Percentiles rank a stretch among this genome's conserved stretches.
phyloP scores from a whole-genome alignment of 169 alveolate species.

The Amoebophrya sp. region DNA sequence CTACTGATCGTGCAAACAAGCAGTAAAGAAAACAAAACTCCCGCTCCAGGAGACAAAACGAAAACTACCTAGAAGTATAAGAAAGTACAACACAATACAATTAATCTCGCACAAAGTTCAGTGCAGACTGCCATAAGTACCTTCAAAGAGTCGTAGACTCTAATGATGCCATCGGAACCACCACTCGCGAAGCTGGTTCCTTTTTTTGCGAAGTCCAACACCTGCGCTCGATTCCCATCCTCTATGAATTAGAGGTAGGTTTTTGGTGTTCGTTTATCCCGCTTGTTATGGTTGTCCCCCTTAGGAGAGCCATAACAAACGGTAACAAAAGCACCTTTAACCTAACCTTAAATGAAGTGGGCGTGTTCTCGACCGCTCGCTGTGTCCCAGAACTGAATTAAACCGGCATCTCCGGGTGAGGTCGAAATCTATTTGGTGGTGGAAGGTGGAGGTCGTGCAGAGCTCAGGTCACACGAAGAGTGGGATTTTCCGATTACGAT shows the following conservation, averaged over 20 bases:
- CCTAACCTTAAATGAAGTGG: background rate
- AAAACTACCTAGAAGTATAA: too few species aligned
- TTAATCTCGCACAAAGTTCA: too few species aligned
- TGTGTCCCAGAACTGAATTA: conserved; percentile 9
- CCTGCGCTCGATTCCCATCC: background rate
- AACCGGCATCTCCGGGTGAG: background rate
- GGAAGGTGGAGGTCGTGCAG: background rate
- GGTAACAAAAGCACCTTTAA: too few species aligned
- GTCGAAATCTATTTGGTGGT: background rate
- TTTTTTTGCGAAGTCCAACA: background rate
- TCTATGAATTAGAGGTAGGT: too few species aligned
- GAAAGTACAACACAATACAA: too few species aligned
- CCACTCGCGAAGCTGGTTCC: background rate
- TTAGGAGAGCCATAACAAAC: too few species aligned
- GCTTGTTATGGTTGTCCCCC: too few species aligned
- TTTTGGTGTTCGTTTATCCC: too few species aligned
- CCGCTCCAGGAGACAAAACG: too few species aligned
- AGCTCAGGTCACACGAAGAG: background rate
- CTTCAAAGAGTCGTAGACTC: background rate
- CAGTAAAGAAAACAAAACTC: too few species aligned
- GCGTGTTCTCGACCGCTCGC: background rate
- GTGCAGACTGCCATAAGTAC: too few species aligned
- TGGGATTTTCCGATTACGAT: background rate
- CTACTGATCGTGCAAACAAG: too few species aligned
- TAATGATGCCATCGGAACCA: background rate